phyloP scores from a whole-genome alignment of 2,329 filamentous ascomycete species.

The Myriosclerotinia scirpicola region DNA sequence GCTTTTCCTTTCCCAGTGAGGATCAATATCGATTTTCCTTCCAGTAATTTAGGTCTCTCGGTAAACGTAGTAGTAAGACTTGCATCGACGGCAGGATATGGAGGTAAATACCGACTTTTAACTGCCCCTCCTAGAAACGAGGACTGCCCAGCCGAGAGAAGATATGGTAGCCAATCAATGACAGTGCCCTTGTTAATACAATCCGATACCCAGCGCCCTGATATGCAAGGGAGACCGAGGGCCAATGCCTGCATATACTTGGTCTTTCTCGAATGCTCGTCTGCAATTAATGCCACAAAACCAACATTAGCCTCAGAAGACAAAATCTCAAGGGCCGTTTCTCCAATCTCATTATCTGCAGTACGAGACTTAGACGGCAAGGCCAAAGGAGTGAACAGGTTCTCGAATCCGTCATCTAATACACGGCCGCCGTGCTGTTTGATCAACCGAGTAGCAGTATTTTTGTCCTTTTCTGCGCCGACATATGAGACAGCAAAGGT shows the following conservation, averaged over 20 bases:
- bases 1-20: constrained; percentile 64
- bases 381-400: constrained; percentile 61
- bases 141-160: constrained; percentile 83
- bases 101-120: constrained; percentile 67
- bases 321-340: constrained; percentile 53
- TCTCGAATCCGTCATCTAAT: constrained; percentile 74
- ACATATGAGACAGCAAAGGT: constrained; percentile 79
- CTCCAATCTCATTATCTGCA: constrained; percentile 22
- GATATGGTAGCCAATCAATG: constrained; percentile 75
- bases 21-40: constrained; percentile 66
- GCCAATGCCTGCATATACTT: constrained; percentile 97
- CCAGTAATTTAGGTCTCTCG: constrained; percentile 61
- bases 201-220: constrained; percentile 75
- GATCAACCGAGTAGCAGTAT: constrained; percentile 62
- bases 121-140: constrained; percentile 73
- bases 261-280: constrained; percentile 78
- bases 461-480: constrained; percentile 54
- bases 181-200: constrained; percentile 63
- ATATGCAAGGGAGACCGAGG: constrained; percentile 82
- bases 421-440: constrained; percentile 69
- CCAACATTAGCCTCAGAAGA: constrained; percentile 55
- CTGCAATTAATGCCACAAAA: constrained; percentile 83
- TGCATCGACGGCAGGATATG: constrained; percentile 59
- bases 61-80: constrained; percentile 58
- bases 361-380: constrained; percentile 27